Evolutionary conservation across 78 protist species (phyloP).

Genomic region (Dictyostelium brefeldianum): DNA sequence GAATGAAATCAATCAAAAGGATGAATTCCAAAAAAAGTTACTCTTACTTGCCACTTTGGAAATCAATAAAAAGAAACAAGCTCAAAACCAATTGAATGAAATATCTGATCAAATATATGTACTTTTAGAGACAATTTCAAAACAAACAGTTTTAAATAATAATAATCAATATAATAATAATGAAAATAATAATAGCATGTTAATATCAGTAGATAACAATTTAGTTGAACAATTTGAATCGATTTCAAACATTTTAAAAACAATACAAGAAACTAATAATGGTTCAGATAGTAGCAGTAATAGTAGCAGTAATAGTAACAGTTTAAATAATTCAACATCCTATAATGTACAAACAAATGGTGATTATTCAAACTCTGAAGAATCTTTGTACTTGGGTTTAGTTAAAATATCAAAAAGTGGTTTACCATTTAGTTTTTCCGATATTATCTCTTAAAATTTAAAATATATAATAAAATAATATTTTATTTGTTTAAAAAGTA

Average conservation of each 20-base stretch:
- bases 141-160: neutral
- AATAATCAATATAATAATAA: neutral
- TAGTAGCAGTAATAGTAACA: neutral
- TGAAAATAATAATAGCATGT: neutral
- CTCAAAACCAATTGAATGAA: neutral
- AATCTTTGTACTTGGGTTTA: neutral
- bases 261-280: neutral
- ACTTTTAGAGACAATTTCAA: neutral
- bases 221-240: neutral
- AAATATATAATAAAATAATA: too few species aligned
- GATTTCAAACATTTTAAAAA: neutral
- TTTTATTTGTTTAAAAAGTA: too few species aligned
- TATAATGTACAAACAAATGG: neutral
- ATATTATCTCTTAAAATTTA: constrained; percentile 1
- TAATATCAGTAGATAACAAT: neutral
- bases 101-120: neutral
- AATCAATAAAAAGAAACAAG: neutral
- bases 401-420: neutral
- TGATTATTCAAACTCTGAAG: neutral
- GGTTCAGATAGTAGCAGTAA: neutral
- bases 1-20: neutral
- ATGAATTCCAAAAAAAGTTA: constrained; percentile 2
- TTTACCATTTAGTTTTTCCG: neutral
- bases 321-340: too few species aligned
- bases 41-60: neutral